Evolutionary conservation across 2,329 filamentous ascomycete species (phyloP).

Genomic region (Talaromyces sp.): DNA sequence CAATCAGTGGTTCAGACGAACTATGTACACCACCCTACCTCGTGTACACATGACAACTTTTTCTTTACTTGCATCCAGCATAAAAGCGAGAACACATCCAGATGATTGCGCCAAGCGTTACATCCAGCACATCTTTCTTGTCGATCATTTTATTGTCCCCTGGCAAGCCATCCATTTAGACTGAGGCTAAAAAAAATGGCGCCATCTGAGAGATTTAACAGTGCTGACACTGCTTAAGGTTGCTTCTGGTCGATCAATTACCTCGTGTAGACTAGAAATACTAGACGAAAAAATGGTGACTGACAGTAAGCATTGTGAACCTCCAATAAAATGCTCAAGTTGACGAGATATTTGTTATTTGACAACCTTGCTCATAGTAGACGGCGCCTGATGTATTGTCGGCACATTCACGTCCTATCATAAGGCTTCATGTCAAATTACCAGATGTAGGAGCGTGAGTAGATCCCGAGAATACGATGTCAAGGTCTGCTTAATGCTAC

Average conservation of each 20-base stretch:
- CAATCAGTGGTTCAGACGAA: not conserved
- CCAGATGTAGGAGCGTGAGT: not conserved
- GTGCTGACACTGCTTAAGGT: slow-evolving; percentile 6
- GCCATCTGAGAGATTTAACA: slow-evolving; percentile 3
- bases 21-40: not conserved
- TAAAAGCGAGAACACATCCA: not conserved
- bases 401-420: not conserved
- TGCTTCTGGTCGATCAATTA: not conserved
- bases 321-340: not conserved
- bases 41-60: not conserved
- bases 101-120: slow-evolving; percentile 10
- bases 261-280: slow-evolving; percentile 5
- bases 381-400: not conserved
- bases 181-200: slow-evolving; percentile 1
- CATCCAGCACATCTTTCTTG: slow-evolving; percentile 5
- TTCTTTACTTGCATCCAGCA: not conserved
- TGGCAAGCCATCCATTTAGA: not conserved
- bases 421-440: not conserved
- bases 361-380: not conserved
- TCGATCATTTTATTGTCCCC: slow-evolving; percentile 7
- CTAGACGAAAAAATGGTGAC: not conserved
- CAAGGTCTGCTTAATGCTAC: not conserved
- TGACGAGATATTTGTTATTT: not conserved
- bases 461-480: not conserved
- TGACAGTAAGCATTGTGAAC: not conserved